Conservation (phyloP, 257 asterid species). For the Penstemon eatonii region DNA sequence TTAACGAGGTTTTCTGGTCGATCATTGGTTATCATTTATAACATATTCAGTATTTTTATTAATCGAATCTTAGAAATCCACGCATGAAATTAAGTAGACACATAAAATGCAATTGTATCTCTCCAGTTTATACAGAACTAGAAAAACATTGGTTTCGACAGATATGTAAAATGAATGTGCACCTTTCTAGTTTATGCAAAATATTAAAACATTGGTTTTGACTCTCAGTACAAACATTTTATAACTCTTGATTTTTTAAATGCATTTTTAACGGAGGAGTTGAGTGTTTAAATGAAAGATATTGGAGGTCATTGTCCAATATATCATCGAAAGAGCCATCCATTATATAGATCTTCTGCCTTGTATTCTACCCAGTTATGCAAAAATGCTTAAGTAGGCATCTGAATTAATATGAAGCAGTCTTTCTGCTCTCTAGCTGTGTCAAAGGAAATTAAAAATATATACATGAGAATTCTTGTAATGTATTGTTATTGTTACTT, state of each 20-base stretch:
- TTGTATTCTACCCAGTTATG: constrained; percentile 20
- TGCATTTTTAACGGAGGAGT: not conserved
- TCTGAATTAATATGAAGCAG: constrained; percentile 18
- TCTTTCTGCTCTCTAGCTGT: not conserved
- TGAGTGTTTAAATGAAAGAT: not conserved
- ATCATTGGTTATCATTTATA: no score
- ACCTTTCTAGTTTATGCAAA: no score
- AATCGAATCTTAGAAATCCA: no score
- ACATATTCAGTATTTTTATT: no score
- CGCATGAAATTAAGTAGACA: no score
- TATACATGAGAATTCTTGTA: not conserved
- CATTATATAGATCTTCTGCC: constrained; percentile 8
- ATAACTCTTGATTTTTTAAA: constrained; percentile 3
- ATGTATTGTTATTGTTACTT: not conserved
- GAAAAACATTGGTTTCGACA: not conserved
- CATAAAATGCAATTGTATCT: no score
- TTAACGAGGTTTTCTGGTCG: no score
- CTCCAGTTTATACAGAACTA: not conserved
- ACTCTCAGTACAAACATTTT: not conserved
- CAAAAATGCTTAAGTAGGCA: constrained; percentile 22
- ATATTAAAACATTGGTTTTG: no score
- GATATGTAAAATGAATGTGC: not conserved
- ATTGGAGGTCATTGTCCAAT: not conserved
- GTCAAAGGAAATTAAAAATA: constrained; percentile 15
- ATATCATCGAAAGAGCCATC: not conserved